Evolutionary conservation across 768 basidiomycete genomes (phyloP).

Genomic region (Trametes cubensis): DNA sequence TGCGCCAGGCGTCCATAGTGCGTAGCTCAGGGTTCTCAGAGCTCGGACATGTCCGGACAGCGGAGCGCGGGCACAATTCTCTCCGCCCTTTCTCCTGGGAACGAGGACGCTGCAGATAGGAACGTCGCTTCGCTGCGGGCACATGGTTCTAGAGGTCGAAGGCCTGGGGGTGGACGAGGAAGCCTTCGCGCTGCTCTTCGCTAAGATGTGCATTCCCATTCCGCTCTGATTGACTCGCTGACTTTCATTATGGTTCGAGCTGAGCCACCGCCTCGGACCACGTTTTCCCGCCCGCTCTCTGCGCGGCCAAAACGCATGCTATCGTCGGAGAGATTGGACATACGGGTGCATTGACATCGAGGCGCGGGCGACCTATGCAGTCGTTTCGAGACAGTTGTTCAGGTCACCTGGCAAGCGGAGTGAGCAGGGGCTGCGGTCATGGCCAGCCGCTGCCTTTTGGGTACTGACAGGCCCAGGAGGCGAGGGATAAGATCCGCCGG

Average conservation of each 20-base stretch:
- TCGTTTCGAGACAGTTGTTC: background rate
- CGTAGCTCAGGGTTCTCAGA: conserved; percentile 2
- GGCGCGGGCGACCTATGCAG: background rate
- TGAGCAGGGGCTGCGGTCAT: conserved; percentile 3
- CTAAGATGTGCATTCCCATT: conserved; percentile 1
- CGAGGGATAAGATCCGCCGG: conserved; percentile 2
- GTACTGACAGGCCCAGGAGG: background rate
- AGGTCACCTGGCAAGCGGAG: background rate
- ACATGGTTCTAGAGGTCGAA: background rate
- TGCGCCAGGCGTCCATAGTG: conserved; percentile 1
- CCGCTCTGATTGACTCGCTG: conserved; percentile 18
- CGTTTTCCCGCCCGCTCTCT: background rate
- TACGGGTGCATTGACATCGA: background rate
- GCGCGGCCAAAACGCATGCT: too few species aligned
- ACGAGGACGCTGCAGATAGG: background rate
- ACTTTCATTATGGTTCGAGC: background rate
- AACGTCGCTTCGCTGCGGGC: background rate
- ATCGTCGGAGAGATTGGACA: too few species aligned
- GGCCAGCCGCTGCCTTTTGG: background rate
- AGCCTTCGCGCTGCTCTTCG: conserved; percentile 4
- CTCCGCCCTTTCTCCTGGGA: background rate
- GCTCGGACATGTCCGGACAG: conserved; percentile 5
- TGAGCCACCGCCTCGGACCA: background rate
- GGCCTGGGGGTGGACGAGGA: background rate
- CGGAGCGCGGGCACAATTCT: background rate